These are phyloP conservation scores for Alternaria atra DNA, from an alignment of 2,329 filamentous ascomycete genomes.

Conservation along the genomic window DNA sequence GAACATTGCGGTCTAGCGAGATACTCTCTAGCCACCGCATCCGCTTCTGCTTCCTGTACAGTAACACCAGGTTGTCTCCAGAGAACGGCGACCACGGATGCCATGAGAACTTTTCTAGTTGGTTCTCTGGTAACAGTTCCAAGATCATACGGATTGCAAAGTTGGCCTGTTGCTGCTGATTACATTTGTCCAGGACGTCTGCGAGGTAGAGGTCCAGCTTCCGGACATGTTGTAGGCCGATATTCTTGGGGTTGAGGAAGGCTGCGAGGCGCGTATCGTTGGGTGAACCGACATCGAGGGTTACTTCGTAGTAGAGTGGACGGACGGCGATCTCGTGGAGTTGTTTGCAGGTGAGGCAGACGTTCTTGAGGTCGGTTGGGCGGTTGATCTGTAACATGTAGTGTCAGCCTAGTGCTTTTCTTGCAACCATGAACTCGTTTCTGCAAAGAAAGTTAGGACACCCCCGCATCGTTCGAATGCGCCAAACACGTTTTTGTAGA, in stretches of 20 bases:
- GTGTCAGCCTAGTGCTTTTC: conserved; percentile 3
- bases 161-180: conserved; percentile 56
- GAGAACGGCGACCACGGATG: conserved; percentile 60
- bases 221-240: conserved; percentile 57
- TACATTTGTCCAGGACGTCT: conserved; percentile 55
- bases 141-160: conserved; percentile 60
- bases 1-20: conserved; percentile 54
- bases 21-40: conserved; percentile 61
- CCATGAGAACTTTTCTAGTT: conserved; percentile 61
- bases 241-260: conserved; percentile 58
- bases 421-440: neutral
- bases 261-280: conserved; percentile 56
- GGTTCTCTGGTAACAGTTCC: conserved; percentile 59
- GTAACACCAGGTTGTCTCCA: conserved; percentile 57
- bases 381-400: conserved; percentile 49
- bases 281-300: conserved; percentile 57
- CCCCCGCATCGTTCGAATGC: neutral
- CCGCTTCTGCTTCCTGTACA: conserved; percentile 59
- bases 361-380: conserved; percentile 58
- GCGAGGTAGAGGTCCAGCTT: conserved; percentile 59
- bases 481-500: neutral
- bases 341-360: conserved; percentile 59
- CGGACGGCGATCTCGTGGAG: conserved; percentile 58
- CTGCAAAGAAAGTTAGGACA: neutral
- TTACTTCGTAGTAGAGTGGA: conserved; percentile 57